Evolutionary conservation across 805 yeast genomes (phyloP).

Genomic region (Ascoidea asiatica): DNA sequence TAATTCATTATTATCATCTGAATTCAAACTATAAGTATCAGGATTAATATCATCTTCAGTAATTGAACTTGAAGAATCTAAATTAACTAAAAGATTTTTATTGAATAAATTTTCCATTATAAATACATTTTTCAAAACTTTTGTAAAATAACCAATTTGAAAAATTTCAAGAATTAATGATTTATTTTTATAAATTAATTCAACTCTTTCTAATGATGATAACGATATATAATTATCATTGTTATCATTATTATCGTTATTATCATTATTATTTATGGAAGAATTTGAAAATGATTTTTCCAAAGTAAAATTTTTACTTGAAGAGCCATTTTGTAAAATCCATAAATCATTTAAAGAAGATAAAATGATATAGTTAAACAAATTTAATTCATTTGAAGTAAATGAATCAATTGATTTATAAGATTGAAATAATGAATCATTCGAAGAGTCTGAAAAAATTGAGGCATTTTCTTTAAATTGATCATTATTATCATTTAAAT

Average conservation of each 20-base stretch:
- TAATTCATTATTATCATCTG: slow-evolving; percentile 7
- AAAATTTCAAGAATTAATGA: slow-evolving; percentile 45
- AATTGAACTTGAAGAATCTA: slow-evolving; percentile 8
- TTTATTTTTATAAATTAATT: slow-evolving; percentile 40
- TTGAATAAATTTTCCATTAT: slow-evolving; percentile 27
- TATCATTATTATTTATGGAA: too few species aligned
- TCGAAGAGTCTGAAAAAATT: not conserved
- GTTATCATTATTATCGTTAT: too few species aligned
- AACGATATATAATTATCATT: slow-evolving; percentile 44
- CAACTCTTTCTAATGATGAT: slow-evolving; percentile 32
- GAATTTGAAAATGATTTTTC: too few species aligned
- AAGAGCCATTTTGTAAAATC: not conserved
- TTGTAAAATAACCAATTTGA: slow-evolving; percentile 37
- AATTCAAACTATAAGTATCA: not conserved
- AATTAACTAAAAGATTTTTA: slow-evolving; percentile 34
- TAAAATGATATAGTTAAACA: not conserved
- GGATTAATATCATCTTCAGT: not conserved
- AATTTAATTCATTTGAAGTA: not conserved
- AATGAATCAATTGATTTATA: too few species aligned
- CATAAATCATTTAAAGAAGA: not conserved
- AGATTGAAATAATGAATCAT: not conserved
- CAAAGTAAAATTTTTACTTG: not conserved
- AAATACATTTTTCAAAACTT: slow-evolving; percentile 27
- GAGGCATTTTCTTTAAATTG: not conserved
- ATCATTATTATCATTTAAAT: not conserved